Evolutionary conservation across 331 rosid species (phyloP), one percentile per base, ranked within the genome.

Genomic region (Rosa hybrid): DNA sequence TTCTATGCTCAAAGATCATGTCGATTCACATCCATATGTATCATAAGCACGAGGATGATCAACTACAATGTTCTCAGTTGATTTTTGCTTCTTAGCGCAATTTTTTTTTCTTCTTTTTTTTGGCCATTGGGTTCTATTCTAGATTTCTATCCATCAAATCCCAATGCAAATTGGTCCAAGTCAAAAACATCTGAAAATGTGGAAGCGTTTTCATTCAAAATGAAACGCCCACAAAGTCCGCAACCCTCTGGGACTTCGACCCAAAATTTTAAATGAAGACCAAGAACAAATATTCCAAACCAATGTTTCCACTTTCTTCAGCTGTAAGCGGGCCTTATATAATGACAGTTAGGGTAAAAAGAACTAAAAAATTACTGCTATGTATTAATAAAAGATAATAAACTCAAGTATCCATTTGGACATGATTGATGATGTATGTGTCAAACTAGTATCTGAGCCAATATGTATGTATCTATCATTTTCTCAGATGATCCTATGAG

Each of bases 401-500:
- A 54, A 34, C 25, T 56, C 46, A 2, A 42, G 54, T 48, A 77
- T 7, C 4, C 50, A 30, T 64, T 48, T 27, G 62, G 10, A 27
- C 63, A 12, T 64, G 80, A 25, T 77, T 6, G 14, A 50, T 73
- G 77, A 4, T 73, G 77, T 27, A 2, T 63, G 63, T 63, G 30
- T 64, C 34, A 11, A 3, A 64, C 74, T 64, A 34, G 63, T 7
- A 48, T 77, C 80, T 65, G 65, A 77, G 34, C 64, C 50, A 77
- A 38, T 64, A 46, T 34, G 64, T 64, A 77, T 20, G 80, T 54
- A 20, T 2, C 39, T 38, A 27, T 38, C 23, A 34, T 53, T 34
- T 76, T 34, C 63, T 34, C 63, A 41, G 30, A 34, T 34, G 21
- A 68, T 9, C 9, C 73, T 42, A 68, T 1, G 10, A 13, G 65